phyloP scores from a whole-genome alignment of 805 yeast species.

The Ogataea henricii region DNA sequence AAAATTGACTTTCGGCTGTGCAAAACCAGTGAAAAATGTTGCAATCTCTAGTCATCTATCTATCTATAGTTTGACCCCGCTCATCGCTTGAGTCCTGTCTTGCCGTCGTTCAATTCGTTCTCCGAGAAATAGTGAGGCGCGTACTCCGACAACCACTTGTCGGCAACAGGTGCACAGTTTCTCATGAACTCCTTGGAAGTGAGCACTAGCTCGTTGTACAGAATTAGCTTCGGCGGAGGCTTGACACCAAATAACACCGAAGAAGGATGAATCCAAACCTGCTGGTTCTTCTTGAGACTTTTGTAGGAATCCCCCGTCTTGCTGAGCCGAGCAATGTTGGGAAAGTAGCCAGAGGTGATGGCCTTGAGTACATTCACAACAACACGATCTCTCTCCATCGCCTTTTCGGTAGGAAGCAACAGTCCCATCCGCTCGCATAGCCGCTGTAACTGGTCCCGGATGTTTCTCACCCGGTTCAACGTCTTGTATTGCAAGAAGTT shows the following conservation, averaged over 20 bases:
- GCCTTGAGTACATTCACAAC: slow-evolving; percentile 49
- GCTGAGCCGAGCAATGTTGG: slow-evolving; percentile 61
- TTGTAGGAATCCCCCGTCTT: slow-evolving; percentile 69
- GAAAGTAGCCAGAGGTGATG: slow-evolving; percentile 67
- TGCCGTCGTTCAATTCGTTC: slow-evolving; percentile 14
- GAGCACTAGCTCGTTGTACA: slow-evolving; percentile 81
- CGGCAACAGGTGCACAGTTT: slow-evolving; percentile 71
- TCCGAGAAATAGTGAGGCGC: slow-evolving; percentile 60
- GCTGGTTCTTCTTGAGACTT: slow-evolving; percentile 64
- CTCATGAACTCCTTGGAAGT: slow-evolving; percentile 91
- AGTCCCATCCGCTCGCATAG: slow-evolving; percentile 60
- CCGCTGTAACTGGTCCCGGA: slow-evolving; percentile 66
- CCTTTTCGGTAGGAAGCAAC: slow-evolving; percentile 33
- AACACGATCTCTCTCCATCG: slow-evolving; percentile 31
- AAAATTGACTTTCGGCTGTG: no score
- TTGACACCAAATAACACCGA: slow-evolving; percentile 63
- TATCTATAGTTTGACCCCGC: neutral
- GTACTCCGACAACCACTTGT: slow-evolving; percentile 68
- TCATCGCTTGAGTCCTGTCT: neutral
- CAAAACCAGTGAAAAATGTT: no score
- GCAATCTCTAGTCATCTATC: no score
- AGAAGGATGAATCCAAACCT: slow-evolving; percentile 86
- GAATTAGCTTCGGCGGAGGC: slow-evolving; percentile 72
- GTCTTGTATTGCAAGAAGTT: slow-evolving; percentile 78
- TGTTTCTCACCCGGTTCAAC: slow-evolving; percentile 64